These are phyloP conservation scores for Craterostigma plantagineum DNA, from an alignment of 257 asterid species.

Conservation along the genomic window DNA sequence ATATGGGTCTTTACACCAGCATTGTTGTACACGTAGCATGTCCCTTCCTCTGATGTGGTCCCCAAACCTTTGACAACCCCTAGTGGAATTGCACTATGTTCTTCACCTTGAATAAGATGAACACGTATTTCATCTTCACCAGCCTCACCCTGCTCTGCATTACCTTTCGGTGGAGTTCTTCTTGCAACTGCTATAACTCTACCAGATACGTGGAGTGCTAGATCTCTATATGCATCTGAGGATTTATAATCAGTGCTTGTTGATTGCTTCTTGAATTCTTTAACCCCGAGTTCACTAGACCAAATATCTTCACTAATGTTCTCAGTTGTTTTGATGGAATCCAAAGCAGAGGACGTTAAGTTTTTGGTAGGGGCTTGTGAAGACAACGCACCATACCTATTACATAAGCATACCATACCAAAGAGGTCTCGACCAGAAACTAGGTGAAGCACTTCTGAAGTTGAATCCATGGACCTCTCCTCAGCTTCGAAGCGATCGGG, in stretches of 20 bases:
- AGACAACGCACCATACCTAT: conserved; percentile 27
- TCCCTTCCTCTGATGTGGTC: conserved; percentile 72
- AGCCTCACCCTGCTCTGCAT: conserved; percentile 20
- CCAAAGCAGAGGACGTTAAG: conserved; percentile 20
- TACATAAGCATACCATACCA: conserved; percentile 64
- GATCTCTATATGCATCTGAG: conserved; percentile 54
- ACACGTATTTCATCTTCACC: conserved; percentile 46
- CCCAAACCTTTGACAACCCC: conserved; percentile 78
- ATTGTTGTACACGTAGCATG: conserved; percentile 45
- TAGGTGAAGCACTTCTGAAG: conserved; percentile 79
- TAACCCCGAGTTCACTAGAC: conserved; percentile 13
- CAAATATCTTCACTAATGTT: conserved; percentile 10
- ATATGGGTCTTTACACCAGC: conserved; percentile 59
- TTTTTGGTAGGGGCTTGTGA: conserved; percentile 20
- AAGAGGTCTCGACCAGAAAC: conserved; percentile 85
- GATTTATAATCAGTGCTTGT: conserved; percentile 12
- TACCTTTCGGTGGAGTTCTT: conserved; percentile 38
- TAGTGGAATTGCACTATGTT: conserved; percentile 22
- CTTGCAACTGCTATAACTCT: conserved; percentile 66
- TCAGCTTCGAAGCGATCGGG: conserved; percentile 91
- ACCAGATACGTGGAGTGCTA: conserved; percentile 63
- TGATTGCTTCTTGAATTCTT: conserved; percentile 16
- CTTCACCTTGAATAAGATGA: conserved; percentile 30
- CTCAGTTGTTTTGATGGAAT: conserved; percentile 13
- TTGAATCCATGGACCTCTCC: conserved; percentile 48